Base-by-base conservation (phyloP, 345 rosid species). In the Adansonia digitata region DNA sequence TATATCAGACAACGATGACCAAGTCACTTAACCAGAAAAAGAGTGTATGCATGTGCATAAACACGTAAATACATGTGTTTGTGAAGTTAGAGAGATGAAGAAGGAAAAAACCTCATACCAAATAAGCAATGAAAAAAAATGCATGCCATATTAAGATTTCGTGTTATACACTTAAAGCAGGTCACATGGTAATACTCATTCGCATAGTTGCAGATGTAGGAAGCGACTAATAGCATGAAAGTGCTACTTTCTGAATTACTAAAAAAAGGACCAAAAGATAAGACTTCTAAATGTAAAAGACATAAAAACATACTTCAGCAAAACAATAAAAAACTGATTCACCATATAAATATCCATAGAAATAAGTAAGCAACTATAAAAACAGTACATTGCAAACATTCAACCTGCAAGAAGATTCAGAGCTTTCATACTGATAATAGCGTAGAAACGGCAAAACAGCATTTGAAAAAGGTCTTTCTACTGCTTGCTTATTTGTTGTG, bases 371-470 rank as follows among this genome's bases (percentile, higher is more conserved):
- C 29, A 66, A 43, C 52, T 22, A 26, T n/a, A 35, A 18, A 71
- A 71, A 57, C 31, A 5, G 77, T 17, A 56, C 74, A 72, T 18
- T 46, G 45, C 73, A 79, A 1, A 67, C n/a, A 31, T 72, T 37
- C 65, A 80, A 94, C 98, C 98, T 89, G 76, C 89, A 82, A 74
- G 88, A 89, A 76, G 93, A 85, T 68, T 92, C 97, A 60, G 96
- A 86, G 83, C 92, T 87, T 77, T 94, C 98, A 71, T 84, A 89
- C 73, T 86, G 91, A 82, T 84, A 86, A 82, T 84, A 85, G 39
- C 89, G 88, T 46, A 86, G 81, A 61, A 87, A 89, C 22, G 91
- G 91, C 17, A 85, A 77, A 72, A 85, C 85, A 71, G 91, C 84
- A 81, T 76, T 85, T 57, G 91, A 89, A 35, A 84, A 79, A 71